These are phyloP conservation scores for Angophora floribunda DNA, from an alignment of 345 rosid genomes.

Conservation along the genomic window DNA sequence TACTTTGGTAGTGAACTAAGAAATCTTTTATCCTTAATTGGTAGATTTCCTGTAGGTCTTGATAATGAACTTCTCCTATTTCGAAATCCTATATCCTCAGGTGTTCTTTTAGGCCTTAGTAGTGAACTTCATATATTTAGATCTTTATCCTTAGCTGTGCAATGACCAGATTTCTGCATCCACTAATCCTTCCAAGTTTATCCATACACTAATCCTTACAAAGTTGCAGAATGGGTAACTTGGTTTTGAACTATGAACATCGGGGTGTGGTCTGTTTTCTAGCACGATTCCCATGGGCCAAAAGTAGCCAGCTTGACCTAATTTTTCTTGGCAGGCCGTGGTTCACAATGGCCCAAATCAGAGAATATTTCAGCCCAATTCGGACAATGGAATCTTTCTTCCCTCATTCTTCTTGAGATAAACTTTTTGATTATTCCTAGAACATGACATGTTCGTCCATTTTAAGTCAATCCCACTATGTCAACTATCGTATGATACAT, in stretches of 20 bases:
- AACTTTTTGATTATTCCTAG: background rate
- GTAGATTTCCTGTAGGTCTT: background rate
- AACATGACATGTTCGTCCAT: background rate
- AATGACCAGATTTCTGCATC: background rate
- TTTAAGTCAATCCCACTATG: background rate
- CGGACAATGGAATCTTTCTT: background rate
- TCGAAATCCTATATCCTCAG: rapidly evolving
- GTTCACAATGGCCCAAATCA: background rate
- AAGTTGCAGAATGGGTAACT: background rate
- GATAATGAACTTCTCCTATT: background rate
- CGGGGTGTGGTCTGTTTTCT: background rate
- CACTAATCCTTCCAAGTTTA: background rate
- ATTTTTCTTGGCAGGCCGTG: background rate
- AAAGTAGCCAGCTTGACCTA: background rate
- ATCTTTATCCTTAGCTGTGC: background rate
- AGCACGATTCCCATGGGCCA: background rate
- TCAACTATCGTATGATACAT: background rate
- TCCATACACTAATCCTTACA: background rate
- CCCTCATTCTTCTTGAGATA: background rate
- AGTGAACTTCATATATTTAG: background rate
- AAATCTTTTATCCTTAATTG: background rate
- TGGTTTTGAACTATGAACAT: background rate
- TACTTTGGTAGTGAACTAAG: background rate
- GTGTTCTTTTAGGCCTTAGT: background rate
- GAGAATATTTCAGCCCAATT: background rate